A percentile compares a stretch with the other conserved stretches of the same genome.
These are phyloP conservation scores for Penicillium dipodomyicola DNA, from an alignment of 495 filamentous ascomycete species.

Conservation along the genomic window DNA sequence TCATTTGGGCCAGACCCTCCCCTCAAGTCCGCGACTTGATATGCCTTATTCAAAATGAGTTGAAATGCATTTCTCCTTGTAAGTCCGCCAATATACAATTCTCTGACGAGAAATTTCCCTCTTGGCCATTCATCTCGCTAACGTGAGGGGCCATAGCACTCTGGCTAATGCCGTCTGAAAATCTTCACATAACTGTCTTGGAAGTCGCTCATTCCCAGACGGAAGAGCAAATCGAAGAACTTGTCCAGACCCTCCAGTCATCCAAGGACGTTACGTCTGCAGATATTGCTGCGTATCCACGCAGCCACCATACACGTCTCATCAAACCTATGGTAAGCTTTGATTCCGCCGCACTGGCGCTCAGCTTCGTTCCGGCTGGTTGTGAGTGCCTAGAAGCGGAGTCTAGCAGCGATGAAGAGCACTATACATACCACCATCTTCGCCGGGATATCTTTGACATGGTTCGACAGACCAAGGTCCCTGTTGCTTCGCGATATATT, in stretches of 20 bases:
- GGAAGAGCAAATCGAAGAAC: conserved; percentile 17
- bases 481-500: conserved; percentile 68
- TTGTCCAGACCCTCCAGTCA: conserved; percentile 41
- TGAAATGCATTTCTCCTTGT: conserved; percentile 63
- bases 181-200: conserved; percentile 70
- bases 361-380: conserved; percentile 75
- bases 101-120: not conserved
- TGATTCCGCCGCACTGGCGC: conserved; percentile 72
- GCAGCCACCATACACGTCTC: conserved; percentile 59
- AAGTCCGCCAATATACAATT: conserved; percentile 25
- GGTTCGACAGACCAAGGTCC: conserved; percentile 51
- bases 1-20: conserved; percentile 83
- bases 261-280: conserved; percentile 36
- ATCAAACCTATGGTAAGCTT: conserved; percentile 76
- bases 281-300: conserved; percentile 57
- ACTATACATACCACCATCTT: conserved; percentile 83
- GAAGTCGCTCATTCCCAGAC: conserved; percentile 24
- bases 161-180: conserved; percentile 76
- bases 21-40: conserved; percentile 62
- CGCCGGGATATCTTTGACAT: conserved; percentile 67
- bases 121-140: not conserved
- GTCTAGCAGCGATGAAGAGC: conserved; percentile 37
- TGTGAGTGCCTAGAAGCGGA: conserved; percentile 40
- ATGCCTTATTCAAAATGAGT: conserved; percentile 56
- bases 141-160: conserved; percentile 50